These are phyloP conservation scores for Withania somnifera DNA, from an alignment of 305 asterid genomes.

Conservation along the genomic window DNA sequence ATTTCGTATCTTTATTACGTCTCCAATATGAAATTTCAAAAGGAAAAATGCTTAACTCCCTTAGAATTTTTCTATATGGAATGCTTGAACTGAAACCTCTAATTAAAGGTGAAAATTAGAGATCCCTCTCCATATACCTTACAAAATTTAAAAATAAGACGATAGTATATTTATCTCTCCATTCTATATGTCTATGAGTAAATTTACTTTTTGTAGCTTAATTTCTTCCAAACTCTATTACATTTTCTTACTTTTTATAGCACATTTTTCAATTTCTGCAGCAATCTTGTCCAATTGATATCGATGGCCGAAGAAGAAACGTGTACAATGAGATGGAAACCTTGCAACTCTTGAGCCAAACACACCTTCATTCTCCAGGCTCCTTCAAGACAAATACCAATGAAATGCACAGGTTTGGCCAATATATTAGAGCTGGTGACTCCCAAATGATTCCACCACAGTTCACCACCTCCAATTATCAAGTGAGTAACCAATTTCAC, in stretches of 20 bases:
- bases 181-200: neutral
- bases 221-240: neutral
- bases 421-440: slow-evolving; percentile 18
- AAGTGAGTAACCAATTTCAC: slow-evolving; percentile 17
- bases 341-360: slow-evolving; percentile 46
- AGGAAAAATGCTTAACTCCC: neutral
- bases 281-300: neutral
- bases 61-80: neutral
- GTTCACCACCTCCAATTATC: slow-evolving; percentile 30
- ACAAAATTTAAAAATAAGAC: neutral
- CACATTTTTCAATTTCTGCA: neutral
- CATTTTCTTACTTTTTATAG: neutral
- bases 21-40: too few relatives aligned
- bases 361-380: slow-evolving; percentile 37
- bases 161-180: neutral
- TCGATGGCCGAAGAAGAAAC: slow-evolving; percentile 14
- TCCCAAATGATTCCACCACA: slow-evolving; percentile 35
- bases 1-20: too few relatives aligned
- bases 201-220: neutral
- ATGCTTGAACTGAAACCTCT: neutral
- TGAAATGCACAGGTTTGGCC: slow-evolving; percentile 15
- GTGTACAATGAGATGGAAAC: slow-evolving; percentile 50
- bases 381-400: neutral
- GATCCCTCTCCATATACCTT: too few relatives aligned
- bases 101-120: neutral